Conservation (phyloP, 2,329 filamentous ascomycete genomes). For the Setomelanomma holmii region DNA sequence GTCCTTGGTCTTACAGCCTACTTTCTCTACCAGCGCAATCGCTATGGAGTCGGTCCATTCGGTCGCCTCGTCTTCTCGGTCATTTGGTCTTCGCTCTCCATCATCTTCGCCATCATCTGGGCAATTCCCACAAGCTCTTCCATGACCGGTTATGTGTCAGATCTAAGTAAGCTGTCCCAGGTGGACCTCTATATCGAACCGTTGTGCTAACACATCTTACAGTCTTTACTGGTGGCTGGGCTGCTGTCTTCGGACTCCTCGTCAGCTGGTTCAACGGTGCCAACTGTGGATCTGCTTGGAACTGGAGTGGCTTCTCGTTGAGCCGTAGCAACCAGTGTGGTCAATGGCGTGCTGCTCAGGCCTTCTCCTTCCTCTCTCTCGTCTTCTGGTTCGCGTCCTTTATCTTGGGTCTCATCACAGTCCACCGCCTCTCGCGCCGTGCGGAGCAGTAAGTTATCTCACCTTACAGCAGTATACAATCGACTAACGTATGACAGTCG, state of each 20-base stretch:
- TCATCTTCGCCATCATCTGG: conserved; percentile 74
- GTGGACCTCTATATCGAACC: too few species aligned
- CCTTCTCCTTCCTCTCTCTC: conserved; percentile 75
- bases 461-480: background rate
- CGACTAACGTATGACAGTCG: background rate
- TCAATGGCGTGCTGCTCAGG: conserved; percentile 73
- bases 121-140: conserved; percentile 72
- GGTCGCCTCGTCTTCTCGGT: conserved; percentile 78
- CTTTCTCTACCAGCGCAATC: conserved; percentile 29
- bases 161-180: conserved; percentile 53
- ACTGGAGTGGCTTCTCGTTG: conserved; percentile 63
- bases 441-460: conserved; percentile 11
- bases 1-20: conserved; percentile 38
- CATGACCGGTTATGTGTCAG: conserved; percentile 75
- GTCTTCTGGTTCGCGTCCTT: conserved; percentile 72
- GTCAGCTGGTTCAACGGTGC: conserved; percentile 34
- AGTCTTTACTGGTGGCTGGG: conserved; percentile 73
- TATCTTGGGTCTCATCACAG: conserved; percentile 28
- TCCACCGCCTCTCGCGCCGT: conserved; percentile 22
- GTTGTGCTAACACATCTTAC: background rate
- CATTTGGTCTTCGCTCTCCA: conserved; percentile 71
- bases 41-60: conserved; percentile 60
- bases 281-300: conserved; percentile 38
- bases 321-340: conserved; percentile 61
- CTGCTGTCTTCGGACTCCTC: conserved; percentile 55